Base-by-base conservation (phyloP, 192 early-diverging fungal genomes). In the Entophlyctis luteolus region DNA sequence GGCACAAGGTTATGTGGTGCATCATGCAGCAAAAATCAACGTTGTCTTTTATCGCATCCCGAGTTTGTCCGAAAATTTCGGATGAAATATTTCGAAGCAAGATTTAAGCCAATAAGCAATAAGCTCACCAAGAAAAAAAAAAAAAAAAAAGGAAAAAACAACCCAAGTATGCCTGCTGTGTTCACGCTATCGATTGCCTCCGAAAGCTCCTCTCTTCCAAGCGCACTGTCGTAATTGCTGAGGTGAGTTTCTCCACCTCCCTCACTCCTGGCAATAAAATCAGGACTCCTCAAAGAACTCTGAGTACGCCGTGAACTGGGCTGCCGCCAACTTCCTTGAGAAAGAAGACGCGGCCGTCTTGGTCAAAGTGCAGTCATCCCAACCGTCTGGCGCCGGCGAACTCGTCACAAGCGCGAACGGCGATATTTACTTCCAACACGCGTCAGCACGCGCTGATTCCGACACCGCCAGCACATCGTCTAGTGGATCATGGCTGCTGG, bases 231-330 rank as follows among this genome's bases (percentile, higher is more conserved):
- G 55, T 35, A 0, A 57, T 57, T 57, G 55, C 55, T 18, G 55
- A 35, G 55, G 55, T 57, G 33, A 57, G 42, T 45, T 45, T 10
- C 10, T n/a, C 10, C 10, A 12, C 18, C 14, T 27, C 29, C 18
- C 1, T 57, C 25, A 35, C 39, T 39, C 29, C 38, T 23, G 18
- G 8, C 2, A 14, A 16, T 18, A 39, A 25, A 3, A 4, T 16
- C 33, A 63, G 63, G 63, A 66, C 35, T 27, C 25, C 10, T 66
- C 63, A 5, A n/a, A 52, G 1, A 54, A 54, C 50, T 20, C 50
- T 25, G 49, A 36, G 25, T 31, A 66, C 34, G 63, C 63, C 34
- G 31, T 66, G 31, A 31, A 35, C 18, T 66, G 63, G 63, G 52
- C 63, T 1, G 36, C 36, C 36, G 34, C 8, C 5, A 32, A 66